phyloP scores from a whole-genome alignment of 2,329 filamentous ascomycete genomes.

The Beauveria caledonica region DNA sequence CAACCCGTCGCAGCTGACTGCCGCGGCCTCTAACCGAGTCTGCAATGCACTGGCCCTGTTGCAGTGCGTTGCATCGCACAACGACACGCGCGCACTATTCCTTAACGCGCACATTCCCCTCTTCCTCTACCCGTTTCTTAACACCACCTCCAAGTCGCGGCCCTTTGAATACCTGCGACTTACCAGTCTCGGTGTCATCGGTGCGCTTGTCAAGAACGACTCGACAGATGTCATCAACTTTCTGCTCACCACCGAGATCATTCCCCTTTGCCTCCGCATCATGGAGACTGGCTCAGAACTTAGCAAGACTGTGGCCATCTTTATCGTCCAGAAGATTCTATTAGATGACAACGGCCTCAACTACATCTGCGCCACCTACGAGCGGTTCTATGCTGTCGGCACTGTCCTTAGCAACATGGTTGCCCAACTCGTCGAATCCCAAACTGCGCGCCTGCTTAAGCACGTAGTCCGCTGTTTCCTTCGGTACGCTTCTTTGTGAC shows the following conservation, averaged over 20 bases:
- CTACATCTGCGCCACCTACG: constrained; percentile 98
- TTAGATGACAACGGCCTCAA: constrained; percentile 93
- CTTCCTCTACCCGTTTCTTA: constrained; percentile 96
- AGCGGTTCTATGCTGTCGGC: constrained; percentile 95
- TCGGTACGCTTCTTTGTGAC: constrained; percentile 50
- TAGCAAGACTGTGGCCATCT: constrained; percentile 98
- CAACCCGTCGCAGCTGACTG: constrained; percentile 93
- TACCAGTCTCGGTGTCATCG: constrained; percentile 92
- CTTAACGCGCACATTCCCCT: constrained; percentile 93
- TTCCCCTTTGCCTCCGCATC: constrained; percentile 91
- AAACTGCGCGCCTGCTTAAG: constrained; percentile 91
- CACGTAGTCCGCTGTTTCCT: constrained; percentile 97
- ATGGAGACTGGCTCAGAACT: constrained; percentile 99
- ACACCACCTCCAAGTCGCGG: constrained; percentile 95
- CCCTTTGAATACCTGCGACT: constrained; percentile 96
- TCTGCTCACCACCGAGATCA: constrained; percentile 95
- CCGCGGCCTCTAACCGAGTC: constrained; percentile 92
- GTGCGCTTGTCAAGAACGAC: constrained; percentile 96
- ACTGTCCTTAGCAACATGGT: constrained; percentile 99
- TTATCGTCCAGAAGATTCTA: constrained; percentile 98
- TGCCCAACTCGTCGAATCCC: constrained; percentile 91
- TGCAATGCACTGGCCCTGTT: constrained; percentile 94
- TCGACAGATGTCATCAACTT: constrained; percentile 99
- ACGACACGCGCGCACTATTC: constrained; percentile 89
- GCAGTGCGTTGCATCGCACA: constrained; percentile 95